Evolutionary conservation across 148 eudicot species (phyloP).

Genomic region (Fallopia convolvulus): DNA sequence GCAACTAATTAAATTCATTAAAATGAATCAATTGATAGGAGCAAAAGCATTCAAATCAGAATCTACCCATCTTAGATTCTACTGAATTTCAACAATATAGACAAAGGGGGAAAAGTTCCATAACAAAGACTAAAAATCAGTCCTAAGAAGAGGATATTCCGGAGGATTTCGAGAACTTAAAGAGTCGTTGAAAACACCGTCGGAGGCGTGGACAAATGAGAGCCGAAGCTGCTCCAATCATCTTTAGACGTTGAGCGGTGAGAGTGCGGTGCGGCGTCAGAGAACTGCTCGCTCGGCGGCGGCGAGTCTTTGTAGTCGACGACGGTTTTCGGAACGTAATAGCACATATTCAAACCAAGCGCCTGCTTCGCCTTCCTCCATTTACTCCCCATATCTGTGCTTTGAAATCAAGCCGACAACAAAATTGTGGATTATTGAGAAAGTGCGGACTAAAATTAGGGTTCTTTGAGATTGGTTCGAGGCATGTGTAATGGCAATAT

Average conservation of each 20-base stretch:
- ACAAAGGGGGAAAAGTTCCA: not conserved
- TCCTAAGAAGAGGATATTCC: conserved; percentile 21
- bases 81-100: not conserved
- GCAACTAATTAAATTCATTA: not conserved
- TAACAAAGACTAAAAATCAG: not conserved
- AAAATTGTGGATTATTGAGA: not conserved
- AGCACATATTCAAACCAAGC: conserved; percentile 49
- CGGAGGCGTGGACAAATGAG: too few species aligned
- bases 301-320: conserved; percentile 19
- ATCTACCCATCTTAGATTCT: not conserved
- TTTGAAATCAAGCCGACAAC: not conserved
- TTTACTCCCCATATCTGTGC: conserved; percentile 47
- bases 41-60: not conserved
- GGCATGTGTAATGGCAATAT: not conserved
- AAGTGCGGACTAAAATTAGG: not conserved
- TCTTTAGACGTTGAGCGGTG: not conserved
- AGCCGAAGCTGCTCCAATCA: conserved; percentile 9
- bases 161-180: conserved; percentile 13
- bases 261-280: conserved; percentile 30
- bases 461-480: conserved; percentile 15
- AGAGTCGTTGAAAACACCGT: not conserved
- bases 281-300: conserved; percentile 22
- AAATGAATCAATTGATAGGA: not conserved
- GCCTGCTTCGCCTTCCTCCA: conserved; percentile 73
- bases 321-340: conserved; percentile 35